These are phyloP conservation scores for Claviceps citrina DNA, from an alignment of 2,329 filamentous ascomycete genomes.

Conservation along the genomic window DNA sequence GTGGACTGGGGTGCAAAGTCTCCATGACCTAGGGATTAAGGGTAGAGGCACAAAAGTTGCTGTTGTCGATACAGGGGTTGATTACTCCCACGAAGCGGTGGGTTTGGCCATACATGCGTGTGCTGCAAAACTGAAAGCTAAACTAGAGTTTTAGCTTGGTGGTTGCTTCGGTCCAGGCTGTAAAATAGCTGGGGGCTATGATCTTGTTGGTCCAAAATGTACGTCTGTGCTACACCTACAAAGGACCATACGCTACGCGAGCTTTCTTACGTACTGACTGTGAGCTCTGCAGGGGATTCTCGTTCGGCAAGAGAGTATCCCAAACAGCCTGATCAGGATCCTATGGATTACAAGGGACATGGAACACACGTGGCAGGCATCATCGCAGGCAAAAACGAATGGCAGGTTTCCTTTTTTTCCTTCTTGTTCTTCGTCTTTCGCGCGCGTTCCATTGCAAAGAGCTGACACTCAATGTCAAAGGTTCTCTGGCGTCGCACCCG, in stretches of 20 bases:
- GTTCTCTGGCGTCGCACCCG: slow-evolving; percentile 30
- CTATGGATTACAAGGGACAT: slow-evolving; percentile 11
- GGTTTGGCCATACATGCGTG: not conserved
- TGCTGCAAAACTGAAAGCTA: not conserved
- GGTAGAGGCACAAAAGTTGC: slow-evolving; percentile 24
- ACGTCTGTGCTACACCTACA: slow-evolving; percentile 3
- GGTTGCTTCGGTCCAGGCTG: slow-evolving; percentile 25
- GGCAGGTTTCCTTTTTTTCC: slow-evolving; percentile 7
- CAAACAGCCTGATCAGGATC: slow-evolving; percentile 17
- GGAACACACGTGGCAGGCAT: slow-evolving; percentile 27
- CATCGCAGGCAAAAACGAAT: slow-evolving; percentile 28
- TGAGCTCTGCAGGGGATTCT: slow-evolving; percentile 1
- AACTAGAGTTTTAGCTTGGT: slow-evolving; percentile 16
- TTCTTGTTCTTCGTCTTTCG: not conserved
- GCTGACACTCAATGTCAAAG: slow-evolving; percentile 8
- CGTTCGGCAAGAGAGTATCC: slow-evolving; percentile 8
- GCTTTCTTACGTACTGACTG: not conserved
- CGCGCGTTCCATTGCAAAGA: not conserved
- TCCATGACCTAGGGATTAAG: slow-evolving; percentile 22
- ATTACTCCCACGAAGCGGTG: slow-evolving; percentile 25
- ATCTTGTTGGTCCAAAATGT: slow-evolving; percentile 22
- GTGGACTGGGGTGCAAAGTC: slow-evolving; percentile 24
- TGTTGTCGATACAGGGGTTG: slow-evolving; percentile 25
- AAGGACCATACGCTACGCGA: not conserved
- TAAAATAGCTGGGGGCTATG: slow-evolving; percentile 23